Percentiles rank a stretch among this genome's conserved stretches.
These are phyloP conservation scores for Globisporangium okanoganense DNA, from an alignment of 352 stramenopile genomes.

Conservation along the genomic window DNA sequence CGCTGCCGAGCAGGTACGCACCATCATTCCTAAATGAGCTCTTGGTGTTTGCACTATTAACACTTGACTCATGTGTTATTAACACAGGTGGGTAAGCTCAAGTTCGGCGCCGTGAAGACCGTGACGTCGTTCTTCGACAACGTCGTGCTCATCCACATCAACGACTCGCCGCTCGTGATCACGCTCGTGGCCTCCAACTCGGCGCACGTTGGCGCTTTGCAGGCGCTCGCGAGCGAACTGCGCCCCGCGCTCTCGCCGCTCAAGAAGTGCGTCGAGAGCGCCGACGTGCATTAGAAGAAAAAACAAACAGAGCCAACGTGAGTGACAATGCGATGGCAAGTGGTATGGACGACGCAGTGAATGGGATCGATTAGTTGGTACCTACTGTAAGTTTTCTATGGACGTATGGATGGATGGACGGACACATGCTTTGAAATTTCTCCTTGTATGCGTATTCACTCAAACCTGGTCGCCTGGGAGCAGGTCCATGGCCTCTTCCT, in stretches of 20 bases:
- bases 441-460: no score
- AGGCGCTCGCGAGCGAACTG: conserved; percentile 53
- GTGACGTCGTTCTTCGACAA: conserved; percentile 74
- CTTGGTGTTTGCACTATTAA: not conserved
- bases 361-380: not conserved
- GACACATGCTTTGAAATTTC: conserved; percentile 1
- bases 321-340: not conserved
- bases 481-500: conserved; percentile 15
- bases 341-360: not conserved
- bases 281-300: conserved; percentile 41
- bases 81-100: conserved; percentile 70
- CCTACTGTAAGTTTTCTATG: conserved; percentile 4
- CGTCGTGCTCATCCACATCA: conserved; percentile 75
- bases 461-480: conserved; percentile 10
- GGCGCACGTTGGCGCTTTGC: conserved; percentile 53
- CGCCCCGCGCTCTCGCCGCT: conserved; percentile 56
- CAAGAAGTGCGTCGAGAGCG: conserved; percentile 69
- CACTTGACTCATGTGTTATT: not conserved
- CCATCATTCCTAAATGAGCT: not conserved
- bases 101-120: conserved; percentile 66
- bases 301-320: not conserved
- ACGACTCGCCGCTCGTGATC: conserved; percentile 71
- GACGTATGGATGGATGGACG: conserved; percentile 7
- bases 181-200: conserved; percentile 69
- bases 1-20: conserved; percentile 63